Conservation (phyloP, 1,284 basidiomycete species). For the Ustilago esculenta region DNA sequence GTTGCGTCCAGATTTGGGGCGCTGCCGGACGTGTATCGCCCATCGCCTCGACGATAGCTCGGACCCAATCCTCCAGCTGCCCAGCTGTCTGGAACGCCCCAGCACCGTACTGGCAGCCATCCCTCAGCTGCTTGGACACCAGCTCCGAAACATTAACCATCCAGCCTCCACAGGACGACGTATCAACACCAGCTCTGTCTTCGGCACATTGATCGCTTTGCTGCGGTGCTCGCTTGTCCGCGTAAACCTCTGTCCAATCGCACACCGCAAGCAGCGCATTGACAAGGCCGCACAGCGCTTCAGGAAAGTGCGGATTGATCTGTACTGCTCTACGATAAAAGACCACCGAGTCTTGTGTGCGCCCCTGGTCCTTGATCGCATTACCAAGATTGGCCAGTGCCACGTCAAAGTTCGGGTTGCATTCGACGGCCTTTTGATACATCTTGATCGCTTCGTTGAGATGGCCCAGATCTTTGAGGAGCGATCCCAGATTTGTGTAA, state of each 20-base stretch:
- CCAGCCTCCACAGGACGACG: slow-evolving; percentile 64
- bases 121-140: slow-evolving; percentile 71
- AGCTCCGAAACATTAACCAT: slow-evolving; percentile 71
- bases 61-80: slow-evolving; percentile 70
- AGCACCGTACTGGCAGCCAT: slow-evolving; percentile 69
- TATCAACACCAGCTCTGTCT: not conserved
- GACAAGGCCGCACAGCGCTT: slow-evolving; percentile 73
- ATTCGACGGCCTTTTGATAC: slow-evolving; percentile 71
- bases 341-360: slow-evolving; percentile 71
- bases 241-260: slow-evolving; percentile 71
- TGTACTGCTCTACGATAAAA: slow-evolving; percentile 73
- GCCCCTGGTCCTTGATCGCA: slow-evolving; percentile 70
- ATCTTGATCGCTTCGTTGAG: slow-evolving; percentile 72
- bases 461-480: slow-evolving; percentile 74
- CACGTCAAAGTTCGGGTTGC: slow-evolving; percentile 73
- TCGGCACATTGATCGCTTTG: not conserved
- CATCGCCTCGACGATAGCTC: slow-evolving; percentile 65
- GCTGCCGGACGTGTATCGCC: slow-evolving; percentile 56
- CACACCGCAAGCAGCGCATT: slow-evolving; percentile 73
- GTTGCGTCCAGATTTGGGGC: slow-evolving; percentile 68
- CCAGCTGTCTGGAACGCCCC: slow-evolving; percentile 68
- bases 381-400: slow-evolving; percentile 75
- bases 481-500: slow-evolving; percentile 74
- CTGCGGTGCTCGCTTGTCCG: slow-evolving; percentile 9
- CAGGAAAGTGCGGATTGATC: slow-evolving; percentile 72